These are phyloP conservation scores for Entomophthora muscae DNA, from an alignment of 371 early-diverging fungal genomes.

Conservation along the genomic window DNA sequence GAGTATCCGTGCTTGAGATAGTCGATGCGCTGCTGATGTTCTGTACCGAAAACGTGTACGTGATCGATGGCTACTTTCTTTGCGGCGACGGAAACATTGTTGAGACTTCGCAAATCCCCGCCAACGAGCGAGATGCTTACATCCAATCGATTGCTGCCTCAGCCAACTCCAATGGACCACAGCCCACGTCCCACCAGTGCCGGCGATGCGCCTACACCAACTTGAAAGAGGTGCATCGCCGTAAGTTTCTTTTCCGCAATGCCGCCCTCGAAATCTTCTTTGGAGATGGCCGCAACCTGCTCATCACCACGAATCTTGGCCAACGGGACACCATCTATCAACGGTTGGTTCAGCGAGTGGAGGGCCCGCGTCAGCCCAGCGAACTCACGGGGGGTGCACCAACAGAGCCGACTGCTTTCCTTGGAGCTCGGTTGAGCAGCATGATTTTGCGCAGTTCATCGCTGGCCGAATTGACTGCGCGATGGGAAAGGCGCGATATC, in stretches of 20 bases:
- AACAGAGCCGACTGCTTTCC: constrained; percentile 17
- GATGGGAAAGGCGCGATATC: constrained; percentile 61
- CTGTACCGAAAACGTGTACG: constrained; percentile 50
- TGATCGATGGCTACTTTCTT: constrained; percentile 60
- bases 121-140: constrained; percentile 47
- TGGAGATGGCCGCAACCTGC: constrained; percentile 49
- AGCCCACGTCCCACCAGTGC: constrained; percentile 34
- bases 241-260: constrained; percentile 41
- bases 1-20: constrained; percentile 44
- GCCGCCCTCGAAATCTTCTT: constrained; percentile 64
- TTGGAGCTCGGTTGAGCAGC: constrained; percentile 24
- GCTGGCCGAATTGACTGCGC: constrained; percentile 38
- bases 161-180: constrained; percentile 23
- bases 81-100: constrained; percentile 51
- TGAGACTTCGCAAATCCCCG: constrained; percentile 51
- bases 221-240: constrained; percentile 51
- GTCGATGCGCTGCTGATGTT: constrained; percentile 52
- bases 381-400: constrained; percentile 28
- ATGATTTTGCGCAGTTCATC: constrained; percentile 48
- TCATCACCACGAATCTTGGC: constrained; percentile 39
- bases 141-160: constrained; percentile 35
- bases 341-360: constrained; percentile 35
- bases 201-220: constrained; percentile 42
- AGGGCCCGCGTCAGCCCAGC: constrained; percentile 18
- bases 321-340: constrained; percentile 52